A percentile compares a stretch with the other conserved stretches of the same genome.
phyloP scores from a whole-genome alignment of 805 yeast genomes.

The Metschnikowia continentalis region DNA sequence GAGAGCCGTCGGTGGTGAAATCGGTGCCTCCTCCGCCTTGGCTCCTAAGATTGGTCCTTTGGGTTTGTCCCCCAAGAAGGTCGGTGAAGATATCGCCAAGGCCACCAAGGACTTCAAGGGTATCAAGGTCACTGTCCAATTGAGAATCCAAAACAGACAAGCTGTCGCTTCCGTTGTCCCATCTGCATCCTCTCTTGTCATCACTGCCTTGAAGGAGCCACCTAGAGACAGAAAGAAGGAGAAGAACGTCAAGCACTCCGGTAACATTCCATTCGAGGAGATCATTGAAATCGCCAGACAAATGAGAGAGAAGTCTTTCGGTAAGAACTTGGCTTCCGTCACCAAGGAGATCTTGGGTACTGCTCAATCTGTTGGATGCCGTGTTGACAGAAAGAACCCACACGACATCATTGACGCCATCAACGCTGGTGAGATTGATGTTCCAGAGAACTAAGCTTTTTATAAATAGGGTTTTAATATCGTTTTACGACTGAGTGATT shows the following conservation, averaged over 20 bases:
- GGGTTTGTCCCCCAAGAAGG: constrained; percentile 99
- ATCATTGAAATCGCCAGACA: constrained; percentile 95
- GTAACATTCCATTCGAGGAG: constrained; percentile 97
- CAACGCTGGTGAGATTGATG: constrained; percentile 96
- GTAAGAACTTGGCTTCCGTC: constrained; percentile 95
- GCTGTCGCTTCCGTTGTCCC: constrained; percentile 98
- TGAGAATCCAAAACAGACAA: constrained; percentile 99
- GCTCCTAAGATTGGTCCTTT: constrained; percentile 99
- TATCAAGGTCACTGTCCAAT: constrained; percentile 97
- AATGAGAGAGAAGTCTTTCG: constrained; percentile 96
- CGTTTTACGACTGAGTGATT: constrained; percentile 24
- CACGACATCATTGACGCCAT: constrained; percentile 98
- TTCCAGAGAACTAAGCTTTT: constrained; percentile 66
- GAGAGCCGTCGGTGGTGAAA: constrained; percentile 99
- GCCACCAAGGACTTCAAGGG: constrained; percentile 99
- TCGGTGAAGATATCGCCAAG: constrained; percentile 99
- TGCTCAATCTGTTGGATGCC: constrained; percentile 99
- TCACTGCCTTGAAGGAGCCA: constrained; percentile 98
- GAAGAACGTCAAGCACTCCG: constrained; percentile 98
- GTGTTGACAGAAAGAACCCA: constrained; percentile 99
- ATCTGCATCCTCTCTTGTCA: constrained; percentile 97
- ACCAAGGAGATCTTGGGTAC: constrained; percentile 99
- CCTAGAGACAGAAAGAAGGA: constrained; percentile 99
- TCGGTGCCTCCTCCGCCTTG: constrained; percentile 98
- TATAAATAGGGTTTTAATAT: constrained; percentile 35